Conservation (phyloP, 345 rosid species). For the Citrus sinensis region DNA sequence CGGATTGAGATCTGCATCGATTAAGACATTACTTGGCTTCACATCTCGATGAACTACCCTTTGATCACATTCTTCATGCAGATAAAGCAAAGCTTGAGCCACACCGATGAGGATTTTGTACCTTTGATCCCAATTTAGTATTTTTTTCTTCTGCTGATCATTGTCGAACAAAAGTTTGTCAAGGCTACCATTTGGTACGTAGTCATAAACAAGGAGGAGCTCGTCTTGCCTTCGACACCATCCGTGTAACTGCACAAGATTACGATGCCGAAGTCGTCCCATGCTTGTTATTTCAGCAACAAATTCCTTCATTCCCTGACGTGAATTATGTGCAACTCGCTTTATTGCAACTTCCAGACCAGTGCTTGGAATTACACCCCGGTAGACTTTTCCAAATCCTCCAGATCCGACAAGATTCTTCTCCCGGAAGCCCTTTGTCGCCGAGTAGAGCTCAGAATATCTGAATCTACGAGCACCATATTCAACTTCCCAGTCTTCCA, state of each 20-base stretch:
- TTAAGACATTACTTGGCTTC: constrained; percentile 35
- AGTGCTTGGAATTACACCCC: constrained; percentile 24
- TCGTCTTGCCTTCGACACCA: constrained; percentile 30
- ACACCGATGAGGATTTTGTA: constrained; percentile 29
- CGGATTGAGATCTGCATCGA: constrained; percentile 26
- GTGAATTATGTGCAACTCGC: constrained; percentile 27
- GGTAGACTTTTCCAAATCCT: constrained; percentile 53
- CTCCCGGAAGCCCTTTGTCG: constrained; percentile 46
- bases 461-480: constrained; percentile 52
- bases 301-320: constrained; percentile 37
- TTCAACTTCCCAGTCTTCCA: constrained; percentile 54
- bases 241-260: constrained; percentile 33
- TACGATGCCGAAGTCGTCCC: constrained; percentile 36
- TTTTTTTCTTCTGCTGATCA: not conserved
- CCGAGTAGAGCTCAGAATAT: constrained; percentile 37
- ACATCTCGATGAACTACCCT: constrained; percentile 38
- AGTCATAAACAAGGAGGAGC: constrained; percentile 37
- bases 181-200: constrained; percentile 38
- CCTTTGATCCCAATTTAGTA: constrained; percentile 32
- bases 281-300: constrained; percentile 34
- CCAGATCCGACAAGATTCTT: constrained; percentile 47
- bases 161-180: constrained; percentile 24
- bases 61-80: constrained; percentile 40
- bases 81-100: constrained; percentile 26
- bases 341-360: constrained; percentile 28